Evolutionary conservation across 495 filamentous ascomycete species (phyloP).

Genomic region (Penicillium nucicola): DNA sequence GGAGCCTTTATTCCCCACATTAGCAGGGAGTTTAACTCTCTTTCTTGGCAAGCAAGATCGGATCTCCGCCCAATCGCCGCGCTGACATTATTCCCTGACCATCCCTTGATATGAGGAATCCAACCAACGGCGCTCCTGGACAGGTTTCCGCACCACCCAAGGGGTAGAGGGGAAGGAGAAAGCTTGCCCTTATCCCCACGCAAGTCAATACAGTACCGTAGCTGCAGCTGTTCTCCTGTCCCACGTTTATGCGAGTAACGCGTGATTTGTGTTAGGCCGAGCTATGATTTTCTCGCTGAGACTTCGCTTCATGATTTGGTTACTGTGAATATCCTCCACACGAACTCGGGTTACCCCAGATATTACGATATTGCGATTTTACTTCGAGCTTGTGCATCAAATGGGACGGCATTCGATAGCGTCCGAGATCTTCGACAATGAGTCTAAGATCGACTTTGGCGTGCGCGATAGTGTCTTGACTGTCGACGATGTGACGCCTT

Average conservation of each 20-base stretch:
- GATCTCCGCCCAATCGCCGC: neutral
- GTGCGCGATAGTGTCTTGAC: conserved; percentile 18
- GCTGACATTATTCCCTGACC: neutral
- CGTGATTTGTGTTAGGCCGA: neutral
- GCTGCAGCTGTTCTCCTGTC: neutral
- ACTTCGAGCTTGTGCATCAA: neutral
- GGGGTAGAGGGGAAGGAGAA: neutral
- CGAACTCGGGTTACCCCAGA: no score
- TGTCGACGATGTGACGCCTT: conserved; percentile 11
- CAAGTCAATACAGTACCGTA: no score
- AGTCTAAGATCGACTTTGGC: conserved; percentile 14
- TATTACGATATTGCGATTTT: no score
- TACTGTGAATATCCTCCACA: no score
- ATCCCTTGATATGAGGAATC: conserved; percentile 4
- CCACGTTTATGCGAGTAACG: neutral
- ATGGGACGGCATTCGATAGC: conserved; percentile 15
- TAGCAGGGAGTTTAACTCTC: neutral
- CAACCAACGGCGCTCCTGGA: neutral
- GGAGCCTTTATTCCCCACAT: neutral
- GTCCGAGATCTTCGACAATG: conserved; percentile 12
- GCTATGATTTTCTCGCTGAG: conserved; percentile 1
- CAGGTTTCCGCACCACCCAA: neutral
- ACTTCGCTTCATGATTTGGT: neutral
- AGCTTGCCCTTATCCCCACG: neutral
- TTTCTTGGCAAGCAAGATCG: neutral